Percentiles rank a stretch among this genome's conserved stretches.
Evolutionary conservation across 306 rosid species (phyloP).

Genomic region (Urtica urens): DNA sequence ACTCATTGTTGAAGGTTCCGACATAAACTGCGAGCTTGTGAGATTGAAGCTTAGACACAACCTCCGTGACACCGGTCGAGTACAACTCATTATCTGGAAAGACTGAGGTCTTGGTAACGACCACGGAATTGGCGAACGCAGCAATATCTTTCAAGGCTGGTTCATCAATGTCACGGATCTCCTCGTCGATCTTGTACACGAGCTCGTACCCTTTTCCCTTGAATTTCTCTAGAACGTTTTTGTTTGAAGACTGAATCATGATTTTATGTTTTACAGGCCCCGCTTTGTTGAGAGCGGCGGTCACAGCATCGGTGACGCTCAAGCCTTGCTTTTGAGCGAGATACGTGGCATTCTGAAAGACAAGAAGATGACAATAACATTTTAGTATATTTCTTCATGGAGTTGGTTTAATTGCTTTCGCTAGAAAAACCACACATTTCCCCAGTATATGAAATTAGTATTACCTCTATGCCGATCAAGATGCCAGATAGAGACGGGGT

Average conservation of each 20-base stretch:
- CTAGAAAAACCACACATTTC: no score
- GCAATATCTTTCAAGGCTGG: slow-evolving; percentile 49
- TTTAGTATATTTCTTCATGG: no score
- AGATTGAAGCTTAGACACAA: slow-evolving; percentile 29
- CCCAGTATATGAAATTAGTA: no score
- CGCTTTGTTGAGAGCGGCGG: slow-evolving; percentile 44
- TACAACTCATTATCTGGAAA: slow-evolving; percentile 18
- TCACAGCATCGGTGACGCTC: slow-evolving; percentile 45
- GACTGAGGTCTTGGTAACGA: slow-evolving; percentile 48
- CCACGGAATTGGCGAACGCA: slow-evolving; percentile 54
- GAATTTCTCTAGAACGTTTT: slow-evolving; percentile 55
- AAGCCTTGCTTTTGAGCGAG: slow-evolving; percentile 42
- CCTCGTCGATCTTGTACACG: slow-evolving; percentile 58
- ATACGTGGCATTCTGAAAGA: slow-evolving; percentile 69
- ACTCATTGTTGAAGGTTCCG: slow-evolving; percentile 81
- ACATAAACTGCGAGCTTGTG: slow-evolving; percentile 56
- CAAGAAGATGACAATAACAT: no score
- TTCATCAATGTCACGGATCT: slow-evolving; percentile 29
- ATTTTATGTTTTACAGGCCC: slow-evolving; percentile 54
- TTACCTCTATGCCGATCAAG: slow-evolving; percentile 62
- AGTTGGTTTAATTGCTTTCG: no score
- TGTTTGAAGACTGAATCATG: slow-evolving; percentile 64
- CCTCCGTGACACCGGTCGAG: slow-evolving; percentile 21
- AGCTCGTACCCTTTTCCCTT: slow-evolving; percentile 47
- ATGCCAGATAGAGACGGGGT: slow-evolving; percentile 56